Evolutionary conservation across 306 rosid genomes (phyloP), one percentile per base, ranked within the genome.

Genomic region (Vigna mungo): DNA sequence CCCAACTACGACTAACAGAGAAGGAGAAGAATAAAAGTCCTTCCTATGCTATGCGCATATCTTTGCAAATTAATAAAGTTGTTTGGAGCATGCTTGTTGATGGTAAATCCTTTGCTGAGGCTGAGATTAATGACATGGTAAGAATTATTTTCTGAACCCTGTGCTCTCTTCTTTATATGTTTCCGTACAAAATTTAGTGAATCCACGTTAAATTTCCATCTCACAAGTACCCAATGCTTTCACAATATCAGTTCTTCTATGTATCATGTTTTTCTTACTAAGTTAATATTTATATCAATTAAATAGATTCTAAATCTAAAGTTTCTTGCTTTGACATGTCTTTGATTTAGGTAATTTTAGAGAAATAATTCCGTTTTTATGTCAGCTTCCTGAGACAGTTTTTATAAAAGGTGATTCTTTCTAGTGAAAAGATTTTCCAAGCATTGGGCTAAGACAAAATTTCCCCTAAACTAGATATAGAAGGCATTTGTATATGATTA

Each of bases 21-120:
- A 94, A 92, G 88, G 99, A 96, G 87, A 96, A 89, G 85, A 91
- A 92, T 87, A 96, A 92, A 85, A 92, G 98, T 84, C 97, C 98
- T 80, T 96, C 99, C 43, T 92, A 87, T 84, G 99, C 99, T 52
- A 96, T 91, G 99, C 94, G 90, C n/a, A 88, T 96, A 82, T 96
- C 99, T 52, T 79, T 96, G 89, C 92, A 89, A 88, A 96, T 96
- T 80, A 75, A 84, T 77, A 92, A 89, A 86, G 99, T 96, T 68
- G 97, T 87, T 72, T 96, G 99, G 99, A 92, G 89, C 87, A 96
- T 96, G 99, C 96, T 96, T 83, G 89, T 89, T 34, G 99, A 96
- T 85, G 98, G 99, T 75, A 92, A 96, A 92, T 85, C 99, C 68
- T 96, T 96, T 87, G 99, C 99, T 2, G 99, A 92, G 86, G 97